Evolutionary conservation across 352 stramenopile genomes (phyloP).

Genomic region (Globisporangium perplexum): DNA sequence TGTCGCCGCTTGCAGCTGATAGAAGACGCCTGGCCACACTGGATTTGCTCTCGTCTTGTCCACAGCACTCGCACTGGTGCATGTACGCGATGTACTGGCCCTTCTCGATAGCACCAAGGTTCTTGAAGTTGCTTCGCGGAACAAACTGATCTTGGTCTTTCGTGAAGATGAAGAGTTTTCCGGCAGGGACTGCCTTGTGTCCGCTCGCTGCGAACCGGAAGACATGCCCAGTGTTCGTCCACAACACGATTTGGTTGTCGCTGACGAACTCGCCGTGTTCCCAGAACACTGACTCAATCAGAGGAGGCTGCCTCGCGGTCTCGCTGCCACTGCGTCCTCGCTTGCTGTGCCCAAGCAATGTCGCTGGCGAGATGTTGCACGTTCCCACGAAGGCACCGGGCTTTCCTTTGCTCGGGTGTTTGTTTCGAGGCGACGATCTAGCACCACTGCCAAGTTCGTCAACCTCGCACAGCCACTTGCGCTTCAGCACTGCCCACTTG

Average conservation of each 20-base stretch:
- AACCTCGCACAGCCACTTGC: conserved; percentile 72
- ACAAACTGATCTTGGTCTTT: conserved; percentile 80
- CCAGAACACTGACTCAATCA: conserved; percentile 27
- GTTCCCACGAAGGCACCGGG: conserved; percentile 36
- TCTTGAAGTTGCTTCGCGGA: conserved; percentile 66
- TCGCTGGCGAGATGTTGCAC: conserved; percentile 37
- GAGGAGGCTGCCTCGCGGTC: neutral
- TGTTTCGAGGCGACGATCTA: conserved; percentile 14
- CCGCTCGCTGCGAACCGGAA: conserved; percentile 50
- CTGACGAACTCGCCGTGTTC: conserved; percentile 61
- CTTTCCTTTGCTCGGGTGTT: conserved; percentile 20
- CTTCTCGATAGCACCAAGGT: conserved; percentile 40
- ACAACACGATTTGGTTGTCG: conserved; percentile 57
- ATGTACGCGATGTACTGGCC: conserved; percentile 46
- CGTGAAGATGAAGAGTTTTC: conserved; percentile 80
- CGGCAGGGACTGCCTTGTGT: conserved; percentile 13
- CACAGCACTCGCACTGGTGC: conserved; percentile 54
- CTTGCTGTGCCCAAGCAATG: conserved; percentile 16
- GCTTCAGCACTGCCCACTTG: conserved; percentile 69
- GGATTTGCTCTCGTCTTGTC: neutral
- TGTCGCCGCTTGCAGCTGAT: neutral
- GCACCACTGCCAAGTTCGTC: conserved; percentile 14
- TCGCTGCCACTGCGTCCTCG: neutral
- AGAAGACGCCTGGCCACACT: neutral
- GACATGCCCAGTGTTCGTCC: conserved; percentile 58